phyloP scores from a whole-genome alignment of 257 asterid genomes.

The Linaria vulgaris region DNA sequence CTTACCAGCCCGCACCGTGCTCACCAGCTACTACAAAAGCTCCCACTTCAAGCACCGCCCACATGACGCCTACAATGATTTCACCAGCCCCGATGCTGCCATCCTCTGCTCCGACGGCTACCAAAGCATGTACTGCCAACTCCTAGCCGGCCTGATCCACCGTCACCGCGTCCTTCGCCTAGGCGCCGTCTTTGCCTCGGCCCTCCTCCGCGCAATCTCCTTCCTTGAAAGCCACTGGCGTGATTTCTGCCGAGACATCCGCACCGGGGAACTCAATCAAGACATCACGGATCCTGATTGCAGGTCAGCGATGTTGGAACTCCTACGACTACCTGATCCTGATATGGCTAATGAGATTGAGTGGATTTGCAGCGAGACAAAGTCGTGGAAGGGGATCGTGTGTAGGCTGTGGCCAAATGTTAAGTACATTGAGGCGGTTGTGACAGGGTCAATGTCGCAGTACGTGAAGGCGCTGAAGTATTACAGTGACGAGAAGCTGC shows the following conservation, averaged over 20 bases:
- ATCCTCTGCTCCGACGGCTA: constrained; percentile 66
- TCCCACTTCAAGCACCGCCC: constrained; percentile 59
- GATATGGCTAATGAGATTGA: constrained; percentile 58
- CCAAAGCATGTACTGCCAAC: constrained; percentile 82
- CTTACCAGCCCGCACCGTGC: constrained; percentile 69
- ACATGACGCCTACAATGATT: constrained; percentile 54
- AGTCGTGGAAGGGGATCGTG: constrained; percentile 72
- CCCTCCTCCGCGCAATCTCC: constrained; percentile 71
- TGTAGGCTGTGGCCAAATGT: constrained; percentile 74
- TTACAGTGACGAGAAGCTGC: constrained; percentile 58
- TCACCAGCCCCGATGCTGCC: constrained; percentile 71
- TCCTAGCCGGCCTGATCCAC: constrained; percentile 68
- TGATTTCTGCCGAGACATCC: constrained; percentile 55
- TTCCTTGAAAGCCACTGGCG: constrained; percentile 71
- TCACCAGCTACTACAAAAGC: constrained; percentile 79
- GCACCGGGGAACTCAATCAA: constrained; percentile 42
- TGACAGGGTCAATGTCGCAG: constrained; percentile 83
- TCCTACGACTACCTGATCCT: constrained; percentile 44
- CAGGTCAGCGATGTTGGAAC: constrained; percentile 38
- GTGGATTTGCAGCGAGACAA: constrained; percentile 39
- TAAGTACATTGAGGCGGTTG: constrained; percentile 77
- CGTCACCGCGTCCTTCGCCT: constrained; percentile 79
- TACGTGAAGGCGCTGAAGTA: constrained; percentile 59
- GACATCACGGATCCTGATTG: constrained; percentile 49
- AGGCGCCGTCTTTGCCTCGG: constrained; percentile 83